Percentiles rank a stretch among this genome's conserved stretches.
phyloP scores from a whole-genome alignment of 371 early-diverging fungal genomes.

The Actinomucor elegans region DNA sequence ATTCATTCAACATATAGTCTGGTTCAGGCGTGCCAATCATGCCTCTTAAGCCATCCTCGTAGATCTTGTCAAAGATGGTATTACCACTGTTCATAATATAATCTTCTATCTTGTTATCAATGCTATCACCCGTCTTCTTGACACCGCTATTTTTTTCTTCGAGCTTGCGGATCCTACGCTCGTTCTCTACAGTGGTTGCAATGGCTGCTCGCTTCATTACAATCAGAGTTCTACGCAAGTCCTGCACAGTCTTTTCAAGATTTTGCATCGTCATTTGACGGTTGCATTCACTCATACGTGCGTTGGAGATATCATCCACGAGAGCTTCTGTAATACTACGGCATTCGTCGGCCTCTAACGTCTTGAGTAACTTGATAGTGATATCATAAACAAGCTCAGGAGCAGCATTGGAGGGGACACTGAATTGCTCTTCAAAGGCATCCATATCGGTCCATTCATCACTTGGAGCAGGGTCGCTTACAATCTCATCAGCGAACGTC shows the following conservation, averaged over 20 bases:
- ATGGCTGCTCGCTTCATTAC: slow-evolving; percentile 83
- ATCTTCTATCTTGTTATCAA: slow-evolving; percentile 48
- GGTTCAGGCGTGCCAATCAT: slow-evolving; percentile 42
- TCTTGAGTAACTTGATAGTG: slow-evolving; percentile 66
- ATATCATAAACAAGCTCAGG: slow-evolving; percentile 62
- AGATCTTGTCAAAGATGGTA: slow-evolving; percentile 63
- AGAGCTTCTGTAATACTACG: slow-evolving; percentile 69
- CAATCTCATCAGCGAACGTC: slow-evolving; percentile 51
- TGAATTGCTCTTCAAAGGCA: slow-evolving; percentile 60
- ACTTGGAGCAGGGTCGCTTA: slow-evolving; percentile 29
- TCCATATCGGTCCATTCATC: slow-evolving; percentile 54
- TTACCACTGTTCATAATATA: slow-evolving; percentile 44
- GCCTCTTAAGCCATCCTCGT: slow-evolving; percentile 58
- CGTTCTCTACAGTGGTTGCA: slow-evolving; percentile 76
- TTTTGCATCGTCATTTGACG: slow-evolving; percentile 62
- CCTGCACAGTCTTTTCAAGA: slow-evolving; percentile 70
- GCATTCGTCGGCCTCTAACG: slow-evolving; percentile 69
- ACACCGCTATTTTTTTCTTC: slow-evolving; percentile 39
- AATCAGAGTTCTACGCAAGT: slow-evolving; percentile 72
- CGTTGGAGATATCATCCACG: slow-evolving; percentile 76
- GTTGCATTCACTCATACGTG: slow-evolving; percentile 64
- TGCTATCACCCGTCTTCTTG: slow-evolving; percentile 4
- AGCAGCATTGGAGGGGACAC: slow-evolving; percentile 53
- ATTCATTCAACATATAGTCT: slow-evolving; percentile 9
- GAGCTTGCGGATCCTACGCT: slow-evolving; percentile 70